Conservation (phyloP, 2,329 filamentous ascomycete species). For the Zymoseptoria brevis region DNA sequence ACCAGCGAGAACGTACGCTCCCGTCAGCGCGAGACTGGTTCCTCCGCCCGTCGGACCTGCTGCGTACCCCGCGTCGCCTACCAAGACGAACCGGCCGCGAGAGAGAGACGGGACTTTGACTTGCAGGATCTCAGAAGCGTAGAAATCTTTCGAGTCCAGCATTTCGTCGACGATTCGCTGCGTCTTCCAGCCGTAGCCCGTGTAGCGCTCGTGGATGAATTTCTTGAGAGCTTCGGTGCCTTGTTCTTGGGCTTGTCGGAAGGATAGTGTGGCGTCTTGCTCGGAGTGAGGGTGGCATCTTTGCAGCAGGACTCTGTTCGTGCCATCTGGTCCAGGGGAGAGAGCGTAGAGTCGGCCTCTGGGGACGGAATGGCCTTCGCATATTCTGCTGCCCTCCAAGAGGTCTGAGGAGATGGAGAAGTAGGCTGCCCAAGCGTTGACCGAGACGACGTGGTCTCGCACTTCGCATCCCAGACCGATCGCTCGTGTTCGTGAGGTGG, state of each 20-base stretch:
- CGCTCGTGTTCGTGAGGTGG: conserved; percentile 41
- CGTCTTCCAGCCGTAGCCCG: conserved; percentile 18
- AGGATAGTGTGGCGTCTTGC: conserved; percentile 25
- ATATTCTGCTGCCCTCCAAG: conserved; percentile 32
- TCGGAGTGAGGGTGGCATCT: conserved; percentile 28
- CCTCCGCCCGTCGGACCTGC: conserved; percentile 31
- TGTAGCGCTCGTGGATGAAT: conserved; percentile 20
- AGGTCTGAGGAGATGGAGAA: conserved; percentile 37
- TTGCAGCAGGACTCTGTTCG: conserved; percentile 23
- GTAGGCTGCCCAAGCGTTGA: conserved; percentile 37
- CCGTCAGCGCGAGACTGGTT: conserved; percentile 30
- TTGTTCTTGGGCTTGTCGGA: conserved; percentile 35
- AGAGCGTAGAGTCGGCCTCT: conserved; percentile 35
- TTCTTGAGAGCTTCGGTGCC: conserved; percentile 32
- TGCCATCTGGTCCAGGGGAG: conserved; percentile 28
- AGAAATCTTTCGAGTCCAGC: conserved; percentile 19
- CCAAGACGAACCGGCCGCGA: conserved; percentile 31
- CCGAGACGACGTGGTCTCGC: conserved; percentile 32
- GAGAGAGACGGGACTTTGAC: conserved; percentile 27
- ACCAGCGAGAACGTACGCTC: conserved; percentile 51
- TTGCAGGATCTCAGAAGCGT: conserved; percentile 26
- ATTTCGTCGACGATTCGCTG: conserved; percentile 14
- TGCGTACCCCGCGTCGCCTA: conserved; percentile 37
- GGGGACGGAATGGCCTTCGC: conserved; percentile 30
- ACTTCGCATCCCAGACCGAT: conserved; percentile 36